Percentiles rank a stretch among this genome's conserved stretches.
These are phyloP conservation scores for Colletotrichum zoysiae DNA, from an alignment of 2,329 filamentous ascomycete species.

Conservation along the genomic window DNA sequence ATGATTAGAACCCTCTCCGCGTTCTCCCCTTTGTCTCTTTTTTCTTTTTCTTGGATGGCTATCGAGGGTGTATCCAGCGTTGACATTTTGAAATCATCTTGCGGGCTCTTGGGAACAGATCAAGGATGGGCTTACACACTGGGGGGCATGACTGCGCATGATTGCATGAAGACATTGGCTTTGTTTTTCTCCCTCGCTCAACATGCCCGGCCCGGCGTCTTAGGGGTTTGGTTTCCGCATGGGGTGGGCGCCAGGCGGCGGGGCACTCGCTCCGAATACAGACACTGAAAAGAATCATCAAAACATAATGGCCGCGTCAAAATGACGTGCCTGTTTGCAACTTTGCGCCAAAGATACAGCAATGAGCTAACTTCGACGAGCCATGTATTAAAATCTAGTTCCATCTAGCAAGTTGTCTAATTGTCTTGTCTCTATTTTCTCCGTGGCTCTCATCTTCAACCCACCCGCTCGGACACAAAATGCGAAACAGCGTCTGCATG, in stretches of 20 bases:
- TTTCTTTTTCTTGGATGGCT: neutral
- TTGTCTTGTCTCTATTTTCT: neutral
- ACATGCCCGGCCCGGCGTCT: conserved; percentile 21
- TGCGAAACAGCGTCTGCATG: neutral
- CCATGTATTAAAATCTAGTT: neutral
- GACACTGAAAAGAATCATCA: neutral
- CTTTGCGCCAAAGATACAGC: too few relatives aligned
- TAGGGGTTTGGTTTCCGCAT: conserved; percentile 1
- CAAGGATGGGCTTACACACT: neutral
- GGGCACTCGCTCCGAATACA: conserved; percentile 9
- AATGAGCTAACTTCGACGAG: neutral
- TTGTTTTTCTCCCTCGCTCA: neutral
- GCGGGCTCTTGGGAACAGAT: too few relatives aligned
- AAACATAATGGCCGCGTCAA: too few relatives aligned
- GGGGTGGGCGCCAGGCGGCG: conserved; percentile 3
- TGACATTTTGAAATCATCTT: neutral
- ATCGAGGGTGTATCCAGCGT: neutral
- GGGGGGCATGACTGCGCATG: neutral
- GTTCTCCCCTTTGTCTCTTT: too few relatives aligned
- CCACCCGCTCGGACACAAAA: neutral
- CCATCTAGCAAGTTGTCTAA: neutral
- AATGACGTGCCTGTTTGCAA: too few relatives aligned
- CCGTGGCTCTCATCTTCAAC: neutral
- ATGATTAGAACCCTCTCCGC: neutral
- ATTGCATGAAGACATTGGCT: conserved; percentile 10